These are phyloP conservation scores for Septoria petroselini DNA, from an alignment of 2,329 filamentous ascomycete genomes.

Conservation along the genomic window DNA sequence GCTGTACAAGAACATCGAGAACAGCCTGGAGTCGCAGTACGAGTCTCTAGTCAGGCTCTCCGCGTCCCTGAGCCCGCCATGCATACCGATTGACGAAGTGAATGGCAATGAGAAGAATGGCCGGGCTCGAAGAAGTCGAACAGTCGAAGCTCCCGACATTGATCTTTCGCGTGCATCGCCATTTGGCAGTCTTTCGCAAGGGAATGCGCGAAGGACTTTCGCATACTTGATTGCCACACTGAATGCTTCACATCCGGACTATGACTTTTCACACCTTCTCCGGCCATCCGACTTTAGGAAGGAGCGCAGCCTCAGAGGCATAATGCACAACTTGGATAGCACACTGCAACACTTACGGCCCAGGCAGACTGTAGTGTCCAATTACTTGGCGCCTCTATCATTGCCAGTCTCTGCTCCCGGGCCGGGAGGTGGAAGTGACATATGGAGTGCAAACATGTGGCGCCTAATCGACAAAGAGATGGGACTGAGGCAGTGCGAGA, in stretches of 20 bases:
- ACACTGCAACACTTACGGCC: conserved; percentile 84
- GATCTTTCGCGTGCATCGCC: conserved; percentile 84
- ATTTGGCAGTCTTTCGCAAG: conserved; percentile 85
- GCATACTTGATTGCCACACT: conserved; percentile 94
- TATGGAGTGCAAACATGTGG: conserved; percentile 92
- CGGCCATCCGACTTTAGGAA: conserved; percentile 86
- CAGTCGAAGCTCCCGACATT: conserved; percentile 36
- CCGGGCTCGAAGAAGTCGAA: conserved; percentile 35
- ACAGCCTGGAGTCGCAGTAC: conserved; percentile 86
- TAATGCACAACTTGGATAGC: conserved; percentile 84
- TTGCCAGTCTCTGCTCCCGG: conserved; percentile 30
- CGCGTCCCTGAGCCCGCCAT: conserved; percentile 77
- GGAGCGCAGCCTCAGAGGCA: conserved; percentile 72
- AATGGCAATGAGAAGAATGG: conserved; percentile 21
- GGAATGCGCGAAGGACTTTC: conserved; percentile 85
- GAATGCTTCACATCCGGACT: conserved; percentile 92
- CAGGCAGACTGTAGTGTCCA: conserved; percentile 24
- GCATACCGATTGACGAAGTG: conserved; percentile 29
- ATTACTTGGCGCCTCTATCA: conserved; percentile 32
- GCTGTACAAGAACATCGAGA: conserved; percentile 91
- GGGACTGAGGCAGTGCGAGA: conserved; percentile 80
- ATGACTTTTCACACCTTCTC: conserved; percentile 92
- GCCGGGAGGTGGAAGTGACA: conserved; percentile 29
- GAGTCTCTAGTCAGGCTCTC: conserved; percentile 82
- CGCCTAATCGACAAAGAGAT: conserved; percentile 90